phyloP scores from a whole-genome alignment of 2,329 filamentous ascomycete species.

The Hymenoscyphus salicellus region DNA sequence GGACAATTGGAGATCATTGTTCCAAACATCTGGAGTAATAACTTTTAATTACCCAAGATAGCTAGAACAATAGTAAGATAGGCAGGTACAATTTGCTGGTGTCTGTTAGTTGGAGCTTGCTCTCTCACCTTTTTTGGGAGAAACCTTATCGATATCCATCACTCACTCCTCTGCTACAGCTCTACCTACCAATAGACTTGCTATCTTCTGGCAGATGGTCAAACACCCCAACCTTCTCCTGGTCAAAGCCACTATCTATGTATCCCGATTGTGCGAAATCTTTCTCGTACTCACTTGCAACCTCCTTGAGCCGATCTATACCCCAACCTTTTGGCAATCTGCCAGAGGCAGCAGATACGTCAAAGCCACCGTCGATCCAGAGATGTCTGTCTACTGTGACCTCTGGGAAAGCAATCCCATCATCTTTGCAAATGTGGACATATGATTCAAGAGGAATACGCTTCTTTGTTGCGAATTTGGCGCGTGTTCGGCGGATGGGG shows the following conservation, averaged over 20 bases:
- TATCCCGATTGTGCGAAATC: background rate
- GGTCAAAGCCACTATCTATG: background rate
- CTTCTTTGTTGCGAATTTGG: background rate
- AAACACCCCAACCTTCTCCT: background rate
- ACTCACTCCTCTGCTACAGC: no score
- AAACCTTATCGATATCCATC: no score
- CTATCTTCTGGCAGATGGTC: background rate
- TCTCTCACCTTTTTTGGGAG: no score
- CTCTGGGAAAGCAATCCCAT: background rate
- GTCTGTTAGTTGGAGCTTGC: no score
- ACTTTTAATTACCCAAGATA: no score
- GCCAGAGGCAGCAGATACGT: background rate
- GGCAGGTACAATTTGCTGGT: no score
- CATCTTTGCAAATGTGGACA: background rate
- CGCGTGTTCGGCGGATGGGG: background rate
- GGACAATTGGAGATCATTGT: no score
- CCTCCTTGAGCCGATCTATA: background rate
- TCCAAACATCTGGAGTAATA: no score
- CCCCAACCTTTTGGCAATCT: background rate
- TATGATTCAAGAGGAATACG: background rate
- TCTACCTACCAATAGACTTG: background rate
- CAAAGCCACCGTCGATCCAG: background rate
- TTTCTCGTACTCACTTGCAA: background rate
- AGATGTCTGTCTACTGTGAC: background rate
- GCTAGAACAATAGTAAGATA: no score